These are phyloP conservation scores for Colletotrichum sp. DNA, from an alignment of 2,329 filamentous ascomycete genomes.

Conservation along the genomic window DNA sequence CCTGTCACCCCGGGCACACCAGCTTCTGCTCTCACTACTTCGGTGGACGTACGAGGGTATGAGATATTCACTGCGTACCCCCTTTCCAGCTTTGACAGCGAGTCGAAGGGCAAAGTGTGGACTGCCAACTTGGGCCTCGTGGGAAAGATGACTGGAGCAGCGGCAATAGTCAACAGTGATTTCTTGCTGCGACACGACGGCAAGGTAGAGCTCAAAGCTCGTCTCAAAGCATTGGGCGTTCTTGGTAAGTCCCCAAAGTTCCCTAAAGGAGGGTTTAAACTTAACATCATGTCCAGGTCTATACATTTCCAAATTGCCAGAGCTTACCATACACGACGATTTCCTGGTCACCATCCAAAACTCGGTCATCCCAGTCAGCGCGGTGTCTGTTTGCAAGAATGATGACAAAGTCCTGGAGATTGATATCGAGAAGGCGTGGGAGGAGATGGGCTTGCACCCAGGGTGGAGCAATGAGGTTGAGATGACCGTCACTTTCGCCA, in stretches of 20 bases:
- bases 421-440: constrained; percentile 80
- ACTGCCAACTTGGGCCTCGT: constrained; percentile 79
- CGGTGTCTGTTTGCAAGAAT: constrained; percentile 62
- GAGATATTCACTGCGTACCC: constrained; percentile 83
- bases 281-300: constrained; percentile 55
- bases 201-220: constrained; percentile 67
- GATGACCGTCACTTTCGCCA: constrained; percentile 63
- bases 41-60: constrained; percentile 70
- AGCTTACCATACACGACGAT: constrained; percentile 63
- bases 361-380: constrained; percentile 68
- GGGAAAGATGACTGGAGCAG: constrained; percentile 88
- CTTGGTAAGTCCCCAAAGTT: constrained; percentile 56
- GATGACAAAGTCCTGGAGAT: constrained; percentile 71
- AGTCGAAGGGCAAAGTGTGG: constrained; percentile 43
- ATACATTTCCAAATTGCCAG: constrained; percentile 73
- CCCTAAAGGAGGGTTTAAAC: not conserved
- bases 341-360: constrained; percentile 80
- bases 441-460: constrained; percentile 68
- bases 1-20: constrained; percentile 49
- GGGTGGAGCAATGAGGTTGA: constrained; percentile 83
- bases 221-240: constrained; percentile 79
- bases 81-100: constrained; percentile 59
- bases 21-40: constrained; percentile 62
- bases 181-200: constrained; percentile 60
- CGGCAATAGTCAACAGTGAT: constrained; percentile 71